Conservation (phyloP, 495 filamentous ascomycete species). For the Penicillium paradoxum region DNA sequence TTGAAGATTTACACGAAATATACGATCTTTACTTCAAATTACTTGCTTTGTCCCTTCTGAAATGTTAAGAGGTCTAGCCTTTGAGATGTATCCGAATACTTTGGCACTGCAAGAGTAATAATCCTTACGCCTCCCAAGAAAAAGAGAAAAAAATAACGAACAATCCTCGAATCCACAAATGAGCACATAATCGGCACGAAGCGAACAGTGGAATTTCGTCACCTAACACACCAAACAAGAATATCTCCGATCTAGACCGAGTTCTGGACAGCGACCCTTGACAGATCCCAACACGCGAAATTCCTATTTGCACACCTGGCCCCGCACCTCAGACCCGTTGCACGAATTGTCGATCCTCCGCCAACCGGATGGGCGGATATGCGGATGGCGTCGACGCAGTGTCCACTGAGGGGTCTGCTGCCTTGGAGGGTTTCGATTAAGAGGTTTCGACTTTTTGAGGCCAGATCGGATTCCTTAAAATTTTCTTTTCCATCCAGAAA, state of each 20-base stretch:
- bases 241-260: conserved; percentile 14
- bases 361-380: conserved; percentile 8
- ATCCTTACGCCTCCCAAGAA: no score
- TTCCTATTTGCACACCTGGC: conserved; percentile 11
- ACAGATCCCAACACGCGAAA: background rate
- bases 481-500: background rate
- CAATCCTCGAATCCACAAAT: background rate
- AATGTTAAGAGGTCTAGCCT: no score
- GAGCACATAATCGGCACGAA: background rate
- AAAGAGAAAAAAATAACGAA: no score
- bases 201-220: conserved; percentile 7
- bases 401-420: background rate
- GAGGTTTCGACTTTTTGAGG: background rate
- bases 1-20: conserved; percentile 1
- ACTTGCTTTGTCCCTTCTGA: background rate
- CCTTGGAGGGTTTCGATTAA: background rate
- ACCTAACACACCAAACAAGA: conserved; percentile 2
- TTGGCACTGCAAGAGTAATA: no score
- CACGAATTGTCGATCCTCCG: conserved; percentile 5
- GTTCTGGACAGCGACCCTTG: conserved; percentile 15
- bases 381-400: background rate
- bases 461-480: background rate
- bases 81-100: no score
- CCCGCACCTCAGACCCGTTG: background rate
- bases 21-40: background rate